Evolutionary conservation across 1,284 basidiomycete genomes (phyloP).

Genomic region (Cryptococcus deneoformans): DNA sequence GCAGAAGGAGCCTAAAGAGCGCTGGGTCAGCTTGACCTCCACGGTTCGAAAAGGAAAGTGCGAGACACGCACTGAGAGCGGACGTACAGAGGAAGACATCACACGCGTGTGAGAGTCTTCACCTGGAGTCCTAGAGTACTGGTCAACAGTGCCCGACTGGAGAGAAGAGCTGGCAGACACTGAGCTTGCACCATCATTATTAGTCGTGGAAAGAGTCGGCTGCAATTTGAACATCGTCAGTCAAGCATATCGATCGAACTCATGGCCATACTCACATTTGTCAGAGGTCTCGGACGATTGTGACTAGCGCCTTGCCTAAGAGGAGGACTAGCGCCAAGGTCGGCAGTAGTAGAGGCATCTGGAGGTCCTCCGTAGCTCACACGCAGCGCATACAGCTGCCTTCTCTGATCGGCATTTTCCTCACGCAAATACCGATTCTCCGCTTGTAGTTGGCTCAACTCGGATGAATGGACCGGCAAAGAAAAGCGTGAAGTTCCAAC

Average conservation of each 20-base stretch:
- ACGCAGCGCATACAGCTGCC: constrained; percentile 37
- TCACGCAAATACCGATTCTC: constrained; percentile 43
- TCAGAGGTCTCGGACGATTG: background rate
- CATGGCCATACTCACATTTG: constrained; percentile 7
- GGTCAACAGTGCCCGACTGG: constrained; percentile 13
- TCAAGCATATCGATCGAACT: background rate
- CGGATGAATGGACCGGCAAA: constrained; percentile 31
- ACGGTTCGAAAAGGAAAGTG: background rate
- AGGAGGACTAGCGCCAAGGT: constrained; percentile 11
- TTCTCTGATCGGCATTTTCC: constrained; percentile 41
- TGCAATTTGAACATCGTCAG: background rate
- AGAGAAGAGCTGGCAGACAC: constrained; percentile 4
- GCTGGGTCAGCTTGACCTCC: constrained; percentile 2
- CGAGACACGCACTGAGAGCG: background rate
- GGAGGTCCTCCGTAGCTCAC: constrained; percentile 8
- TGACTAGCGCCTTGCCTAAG: constrained; percentile 13
- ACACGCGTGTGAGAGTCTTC: constrained; percentile 23
- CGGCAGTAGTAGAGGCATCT: background rate
- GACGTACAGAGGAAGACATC: constrained; percentile 33
- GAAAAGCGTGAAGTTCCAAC: constrained; percentile 15
- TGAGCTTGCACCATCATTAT: too few relatives aligned
- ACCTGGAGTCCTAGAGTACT: constrained; percentile 13
- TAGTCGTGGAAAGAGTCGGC: background rate
- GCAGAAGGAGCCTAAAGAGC: constrained; percentile 32
- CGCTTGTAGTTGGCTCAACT: constrained; percentile 30